Percentiles rank a stretch among this genome's conserved stretches.
Conservation (phyloP, 2,329 filamentous ascomycete species). For the Daldinia sp. region DNA sequence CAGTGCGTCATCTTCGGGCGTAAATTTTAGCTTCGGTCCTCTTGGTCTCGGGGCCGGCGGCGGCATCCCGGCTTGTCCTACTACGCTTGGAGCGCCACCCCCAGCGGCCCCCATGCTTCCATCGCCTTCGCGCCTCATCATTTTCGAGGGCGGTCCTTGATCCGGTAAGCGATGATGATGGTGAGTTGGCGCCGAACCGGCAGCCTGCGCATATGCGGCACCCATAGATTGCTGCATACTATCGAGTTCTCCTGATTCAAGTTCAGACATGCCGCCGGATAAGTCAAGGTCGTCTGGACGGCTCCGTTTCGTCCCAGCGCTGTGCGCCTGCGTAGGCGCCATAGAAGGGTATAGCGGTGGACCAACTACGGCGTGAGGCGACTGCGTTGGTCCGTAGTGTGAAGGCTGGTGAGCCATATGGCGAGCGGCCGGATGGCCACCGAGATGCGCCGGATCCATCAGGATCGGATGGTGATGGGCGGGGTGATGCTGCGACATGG, state of each 20-base stretch:
- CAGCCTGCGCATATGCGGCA: slow-evolving; percentile 58
- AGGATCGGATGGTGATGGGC: slow-evolving; percentile 63
- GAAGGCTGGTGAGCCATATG: slow-evolving; percentile 61
- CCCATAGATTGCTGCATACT: slow-evolving; percentile 64
- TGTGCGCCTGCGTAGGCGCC: slow-evolving; percentile 49
- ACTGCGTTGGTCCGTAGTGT: slow-evolving; percentile 61
- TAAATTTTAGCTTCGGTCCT: slow-evolving; percentile 93
- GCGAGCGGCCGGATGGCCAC: slow-evolving; percentile 56
- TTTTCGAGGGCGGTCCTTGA: slow-evolving; percentile 73
- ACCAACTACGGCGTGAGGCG: slow-evolving; percentile 56
- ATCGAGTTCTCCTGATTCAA: slow-evolving; percentile 64
- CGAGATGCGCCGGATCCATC: slow-evolving; percentile 64
- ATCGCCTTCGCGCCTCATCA: slow-evolving; percentile 68
- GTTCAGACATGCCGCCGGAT: slow-evolving; percentile 59
- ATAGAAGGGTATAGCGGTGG: slow-evolving; percentile 61
- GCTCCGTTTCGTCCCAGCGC: slow-evolving; percentile 58
- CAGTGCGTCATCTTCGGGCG: slow-evolving; percentile 86
- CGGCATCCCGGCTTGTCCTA: slow-evolving; percentile 89
- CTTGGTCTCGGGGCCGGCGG: slow-evolving; percentile 79
- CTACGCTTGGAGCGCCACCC: slow-evolving; percentile 79
- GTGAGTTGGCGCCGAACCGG: slow-evolving; percentile 66
- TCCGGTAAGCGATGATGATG: slow-evolving; percentile 85
- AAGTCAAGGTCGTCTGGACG: slow-evolving; percentile 68
- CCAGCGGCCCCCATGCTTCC: slow-evolving; percentile 52
- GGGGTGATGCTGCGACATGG: slow-evolving; percentile 56